phyloP scores from a whole-genome alignment of 1,284 basidiomycete species.

The Amylostereum chailletii region DNA sequence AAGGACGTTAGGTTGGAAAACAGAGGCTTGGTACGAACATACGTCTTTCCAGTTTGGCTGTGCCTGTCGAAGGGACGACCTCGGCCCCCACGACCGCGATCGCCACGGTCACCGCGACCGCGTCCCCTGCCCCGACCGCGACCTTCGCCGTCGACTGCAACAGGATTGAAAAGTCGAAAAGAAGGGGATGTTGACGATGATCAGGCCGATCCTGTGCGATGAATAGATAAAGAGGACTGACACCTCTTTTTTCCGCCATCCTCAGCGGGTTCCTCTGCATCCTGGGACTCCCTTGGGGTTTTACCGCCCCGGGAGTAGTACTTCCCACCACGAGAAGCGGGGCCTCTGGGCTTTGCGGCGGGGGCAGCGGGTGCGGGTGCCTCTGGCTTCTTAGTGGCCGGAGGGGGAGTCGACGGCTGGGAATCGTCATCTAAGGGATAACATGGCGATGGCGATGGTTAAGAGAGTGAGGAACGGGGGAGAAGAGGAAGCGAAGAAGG shows the following conservation, averaged over 20 bases:
- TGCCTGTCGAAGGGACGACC: constrained; percentile 76
- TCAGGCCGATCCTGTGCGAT: neutral
- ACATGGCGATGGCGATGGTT: neutral
- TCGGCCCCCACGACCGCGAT: constrained; percentile 40
- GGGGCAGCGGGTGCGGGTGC: constrained; percentile 33
- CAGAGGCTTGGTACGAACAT: constrained; percentile 18
- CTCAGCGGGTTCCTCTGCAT: constrained; percentile 35
- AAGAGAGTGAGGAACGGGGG: constrained; percentile 7
- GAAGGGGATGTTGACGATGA: neutral
- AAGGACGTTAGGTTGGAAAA: constrained; percentile 9
- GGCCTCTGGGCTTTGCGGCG: constrained; percentile 37
- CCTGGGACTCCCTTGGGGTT: constrained; percentile 25
- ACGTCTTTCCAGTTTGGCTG: constrained; percentile 76
- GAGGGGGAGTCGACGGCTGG: constrained; percentile 31
- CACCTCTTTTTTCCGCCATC: constrained; percentile 43
- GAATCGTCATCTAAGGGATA: constrained; percentile 36
- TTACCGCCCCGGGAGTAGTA: constrained; percentile 68
- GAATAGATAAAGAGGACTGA: constrained; percentile 23
- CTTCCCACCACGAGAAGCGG: constrained; percentile 62
- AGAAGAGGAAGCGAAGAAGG: constrained; percentile 4
- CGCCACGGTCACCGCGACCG: constrained; percentile 35
- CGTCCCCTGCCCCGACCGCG: constrained; percentile 33
- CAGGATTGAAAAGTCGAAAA: neutral
- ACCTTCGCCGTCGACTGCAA: constrained; percentile 43
- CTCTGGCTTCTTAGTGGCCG: constrained; percentile 26